These are phyloP conservation scores for Rubia peregrina DNA, from an alignment of 305 asterid genomes.

Conservation along the genomic window DNA sequence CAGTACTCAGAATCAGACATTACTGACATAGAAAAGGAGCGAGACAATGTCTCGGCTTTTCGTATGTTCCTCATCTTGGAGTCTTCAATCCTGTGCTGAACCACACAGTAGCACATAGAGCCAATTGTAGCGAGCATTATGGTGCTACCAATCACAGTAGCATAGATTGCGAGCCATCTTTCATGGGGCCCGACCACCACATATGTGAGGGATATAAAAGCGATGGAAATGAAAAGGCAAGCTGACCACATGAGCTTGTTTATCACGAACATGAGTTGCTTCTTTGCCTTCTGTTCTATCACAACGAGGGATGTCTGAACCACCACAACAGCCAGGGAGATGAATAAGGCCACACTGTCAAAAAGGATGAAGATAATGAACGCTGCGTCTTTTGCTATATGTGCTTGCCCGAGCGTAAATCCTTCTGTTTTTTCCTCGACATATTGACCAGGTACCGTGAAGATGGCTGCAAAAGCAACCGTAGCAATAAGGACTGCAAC, in stretches of 20 bases:
- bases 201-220: slow-evolving; percentile 75
- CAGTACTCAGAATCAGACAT: slow-evolving; percentile 60
- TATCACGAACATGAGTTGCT: slow-evolving; percentile 72
- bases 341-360: slow-evolving; percentile 71
- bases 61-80: slow-evolving; percentile 65
- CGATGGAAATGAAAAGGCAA: slow-evolving; percentile 69
- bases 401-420: slow-evolving; percentile 60
- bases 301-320: slow-evolving; percentile 89
- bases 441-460: slow-evolving; percentile 82
- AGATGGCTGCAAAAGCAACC: slow-evolving; percentile 84
- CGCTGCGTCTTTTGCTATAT: slow-evolving; percentile 59
- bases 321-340: slow-evolving; percentile 84
- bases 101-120: slow-evolving; percentile 81
- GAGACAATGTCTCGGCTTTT: slow-evolving; percentile 49
- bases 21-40: slow-evolving; percentile 63
- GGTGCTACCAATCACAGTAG: slow-evolving; percentile 64
- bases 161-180: slow-evolving; percentile 71
- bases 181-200: slow-evolving; percentile 74
- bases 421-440: slow-evolving; percentile 42
- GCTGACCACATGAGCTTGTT: slow-evolving; percentile 94
- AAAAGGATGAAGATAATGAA: slow-evolving; percentile 72
- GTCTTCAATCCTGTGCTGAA: slow-evolving; percentile 73
- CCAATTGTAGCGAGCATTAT: slow-evolving; percentile 87
- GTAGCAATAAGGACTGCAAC: slow-evolving; percentile 90
- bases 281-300: slow-evolving; percentile 81